These are phyloP conservation scores for Blastobotrys peoriensis DNA, from an alignment of 805 yeast genomes.

Conservation along the genomic window DNA sequence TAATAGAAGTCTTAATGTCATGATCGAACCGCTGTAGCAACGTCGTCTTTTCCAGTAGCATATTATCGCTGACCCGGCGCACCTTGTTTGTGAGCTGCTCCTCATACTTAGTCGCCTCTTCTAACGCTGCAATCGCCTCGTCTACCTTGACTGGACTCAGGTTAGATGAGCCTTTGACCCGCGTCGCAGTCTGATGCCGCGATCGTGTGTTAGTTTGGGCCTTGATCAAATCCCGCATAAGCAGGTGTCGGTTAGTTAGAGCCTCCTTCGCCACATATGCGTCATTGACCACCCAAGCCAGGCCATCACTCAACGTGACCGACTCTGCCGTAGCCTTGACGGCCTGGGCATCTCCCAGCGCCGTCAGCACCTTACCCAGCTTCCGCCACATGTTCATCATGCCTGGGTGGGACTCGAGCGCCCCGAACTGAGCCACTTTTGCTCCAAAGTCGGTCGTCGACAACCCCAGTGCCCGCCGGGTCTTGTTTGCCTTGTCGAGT, in stretches of 20 bases:
- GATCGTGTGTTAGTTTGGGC: constrained; percentile 70
- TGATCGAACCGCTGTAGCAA: constrained; percentile 54
- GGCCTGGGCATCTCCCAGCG: constrained; percentile 71
- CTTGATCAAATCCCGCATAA: constrained; percentile 80
- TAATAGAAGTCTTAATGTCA: constrained; percentile 49
- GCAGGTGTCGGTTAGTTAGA: constrained; percentile 80
- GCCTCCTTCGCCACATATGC: constrained; percentile 88
- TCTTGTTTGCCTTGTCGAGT: constrained; percentile 49
- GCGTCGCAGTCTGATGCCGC: constrained; percentile 63
- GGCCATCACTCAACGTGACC: constrained; percentile 72
- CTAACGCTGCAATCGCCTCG: constrained; percentile 76
- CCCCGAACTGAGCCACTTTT: constrained; percentile 25
- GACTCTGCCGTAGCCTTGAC: constrained; percentile 64
- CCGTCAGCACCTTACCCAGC: constrained; percentile 59
- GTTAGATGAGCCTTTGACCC: constrained; percentile 62
- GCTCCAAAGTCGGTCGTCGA: constrained; percentile 52
- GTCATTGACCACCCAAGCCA: constrained; percentile 59
- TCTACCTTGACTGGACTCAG: constrained; percentile 86
- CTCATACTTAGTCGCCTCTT: constrained; percentile 70
- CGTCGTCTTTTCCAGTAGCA: constrained; percentile 65
- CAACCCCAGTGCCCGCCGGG: constrained; percentile 43
- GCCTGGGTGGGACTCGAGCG: constrained; percentile 58
- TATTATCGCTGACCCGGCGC: constrained; percentile 76
- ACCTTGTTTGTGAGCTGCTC: constrained; percentile 71
- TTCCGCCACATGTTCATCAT: constrained; percentile 75